Conservation (phyloP, 192 early-diverging fungal species). For the Cladochytrium replicatum region DNA sequence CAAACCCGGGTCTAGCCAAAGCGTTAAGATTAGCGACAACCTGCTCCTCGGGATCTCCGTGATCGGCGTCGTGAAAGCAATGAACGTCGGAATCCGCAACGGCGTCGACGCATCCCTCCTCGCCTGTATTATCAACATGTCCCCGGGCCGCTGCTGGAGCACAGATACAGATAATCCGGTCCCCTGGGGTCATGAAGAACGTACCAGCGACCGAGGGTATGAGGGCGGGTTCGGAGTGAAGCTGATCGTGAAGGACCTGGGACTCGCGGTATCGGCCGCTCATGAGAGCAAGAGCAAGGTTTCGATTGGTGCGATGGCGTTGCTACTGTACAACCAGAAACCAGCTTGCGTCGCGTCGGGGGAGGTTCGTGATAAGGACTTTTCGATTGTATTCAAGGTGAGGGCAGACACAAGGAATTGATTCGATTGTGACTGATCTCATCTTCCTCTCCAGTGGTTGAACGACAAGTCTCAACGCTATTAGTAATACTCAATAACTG, state of each 20-base stretch:
- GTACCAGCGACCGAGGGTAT: constrained; percentile 73
- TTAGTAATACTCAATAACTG: too few relatives aligned
- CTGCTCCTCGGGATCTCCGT: constrained; percentile 89
- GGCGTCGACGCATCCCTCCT: constrained; percentile 83
- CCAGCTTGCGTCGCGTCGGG: constrained; percentile 54
- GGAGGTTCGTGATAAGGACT: too few relatives aligned
- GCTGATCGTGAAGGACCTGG: constrained; percentile 91
- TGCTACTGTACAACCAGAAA: constrained; percentile 71
- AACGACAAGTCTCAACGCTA: constrained; percentile 9
- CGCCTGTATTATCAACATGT: constrained; percentile 79
- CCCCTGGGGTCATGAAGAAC: constrained; percentile 67
- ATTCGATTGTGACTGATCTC: too few relatives aligned
- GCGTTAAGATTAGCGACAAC: constrained; percentile 97
- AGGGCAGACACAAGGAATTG: too few relatives aligned
- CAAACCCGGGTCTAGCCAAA: constrained; percentile 69
- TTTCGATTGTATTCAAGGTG: constrained; percentile 46
- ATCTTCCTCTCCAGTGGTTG: too few relatives aligned
- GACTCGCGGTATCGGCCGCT: constrained; percentile 82
- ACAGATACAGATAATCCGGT: constrained; percentile 88
- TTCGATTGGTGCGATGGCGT: constrained; percentile 60
- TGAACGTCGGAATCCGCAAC: constrained; percentile 78
- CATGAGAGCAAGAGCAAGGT: constrained; percentile 59
- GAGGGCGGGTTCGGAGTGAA: constrained; percentile 80
- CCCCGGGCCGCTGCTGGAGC: constrained; percentile 84
- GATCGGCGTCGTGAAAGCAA: constrained; percentile 83